Conservation (phyloP, 495 filamentous ascomycete genomes). For the Bryoglossum gracile region DNA sequence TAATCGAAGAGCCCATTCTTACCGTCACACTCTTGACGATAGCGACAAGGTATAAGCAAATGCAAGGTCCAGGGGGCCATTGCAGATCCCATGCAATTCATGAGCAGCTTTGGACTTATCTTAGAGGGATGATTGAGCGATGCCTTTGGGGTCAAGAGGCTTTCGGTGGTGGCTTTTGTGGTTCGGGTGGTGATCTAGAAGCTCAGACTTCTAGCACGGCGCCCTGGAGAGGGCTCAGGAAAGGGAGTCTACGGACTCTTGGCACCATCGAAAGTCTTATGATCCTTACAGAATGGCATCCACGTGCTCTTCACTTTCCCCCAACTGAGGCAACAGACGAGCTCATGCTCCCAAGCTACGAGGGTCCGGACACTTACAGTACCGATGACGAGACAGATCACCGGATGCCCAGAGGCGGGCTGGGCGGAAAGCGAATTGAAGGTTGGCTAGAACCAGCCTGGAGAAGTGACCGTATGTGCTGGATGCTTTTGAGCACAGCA, state of each 20-base stretch:
- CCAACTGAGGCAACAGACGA: slow-evolving; percentile 69
- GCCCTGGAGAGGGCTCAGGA: slow-evolving; percentile 49
- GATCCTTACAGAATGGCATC: slow-evolving; percentile 96
- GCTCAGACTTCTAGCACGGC: slow-evolving; percentile 57
- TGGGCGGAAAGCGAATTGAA: slow-evolving; percentile 69
- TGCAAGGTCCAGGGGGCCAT: slow-evolving; percentile 70
- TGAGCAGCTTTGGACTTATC: slow-evolving; percentile 90
- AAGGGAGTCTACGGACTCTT: slow-evolving; percentile 77
- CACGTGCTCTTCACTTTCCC: slow-evolving; percentile 88
- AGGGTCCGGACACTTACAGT: slow-evolving; percentile 37
- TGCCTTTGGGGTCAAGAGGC: slow-evolving; percentile 95
- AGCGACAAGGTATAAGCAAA: slow-evolving; percentile 73
- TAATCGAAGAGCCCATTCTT: slow-evolving; percentile 86
- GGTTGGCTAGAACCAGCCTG: slow-evolving; percentile 96
- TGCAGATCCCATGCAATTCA: slow-evolving; percentile 88
- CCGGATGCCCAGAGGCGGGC: slow-evolving; percentile 37
- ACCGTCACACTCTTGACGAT: slow-evolving; percentile 86
- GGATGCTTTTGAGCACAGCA: slow-evolving; percentile 92
- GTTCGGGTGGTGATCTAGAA: slow-evolving; percentile 57
- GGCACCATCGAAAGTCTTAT: slow-evolving; percentile 91
- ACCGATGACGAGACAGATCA: slow-evolving; percentile 39
- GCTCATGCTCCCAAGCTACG: slow-evolving; percentile 44
- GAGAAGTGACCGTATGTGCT: slow-evolving; percentile 95
- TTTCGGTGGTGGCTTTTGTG: slow-evolving; percentile 80
- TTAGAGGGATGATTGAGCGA: slow-evolving; percentile 87